Evolutionary conservation across 371 early-diverging fungal species (phyloP).

Genomic region (Basidiobolus meristosporus): DNA sequence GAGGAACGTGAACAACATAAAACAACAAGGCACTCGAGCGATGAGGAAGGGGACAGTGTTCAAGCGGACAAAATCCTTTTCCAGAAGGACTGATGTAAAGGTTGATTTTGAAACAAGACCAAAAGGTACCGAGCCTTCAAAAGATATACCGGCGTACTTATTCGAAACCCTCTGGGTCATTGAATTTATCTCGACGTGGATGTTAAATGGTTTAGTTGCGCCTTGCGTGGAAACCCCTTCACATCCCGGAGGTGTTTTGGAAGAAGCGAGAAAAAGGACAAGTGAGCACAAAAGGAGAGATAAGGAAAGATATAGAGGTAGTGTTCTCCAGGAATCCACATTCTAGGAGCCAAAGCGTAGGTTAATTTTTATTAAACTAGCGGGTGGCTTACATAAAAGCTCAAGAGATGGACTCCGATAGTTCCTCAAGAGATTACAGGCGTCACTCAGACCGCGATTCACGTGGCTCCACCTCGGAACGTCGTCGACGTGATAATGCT

Average conservation of each 20-base stretch:
- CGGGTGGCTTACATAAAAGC: background rate
- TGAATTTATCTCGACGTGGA: background rate
- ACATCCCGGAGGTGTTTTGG: conserved; percentile 24
- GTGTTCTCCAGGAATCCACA: background rate
- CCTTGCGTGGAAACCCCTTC: conserved; percentile 27
- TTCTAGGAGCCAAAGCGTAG: background rate
- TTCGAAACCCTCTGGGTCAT: background rate
- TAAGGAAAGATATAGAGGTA: conserved; percentile 8
- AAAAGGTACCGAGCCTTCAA: background rate
- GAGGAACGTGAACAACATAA: no score
- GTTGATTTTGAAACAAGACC: background rate
- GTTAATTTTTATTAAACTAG: background rate
- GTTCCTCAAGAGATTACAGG: background rate
- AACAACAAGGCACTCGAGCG: no score
- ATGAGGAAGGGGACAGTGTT: no score
- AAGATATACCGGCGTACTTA: no score
- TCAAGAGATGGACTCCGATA: background rate
- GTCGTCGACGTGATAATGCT: no score
- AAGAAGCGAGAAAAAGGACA: conserved; percentile 20
- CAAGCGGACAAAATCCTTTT: background rate
- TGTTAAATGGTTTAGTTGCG: background rate
- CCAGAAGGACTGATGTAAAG: background rate
- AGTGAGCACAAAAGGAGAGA: conserved; percentile 20
- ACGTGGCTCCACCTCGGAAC: no score
- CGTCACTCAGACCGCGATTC: no score